These are phyloP conservation scores for Stemphylium vesicarium DNA, from an alignment of 2,329 filamentous ascomycete species.

Conservation along the genomic window DNA sequence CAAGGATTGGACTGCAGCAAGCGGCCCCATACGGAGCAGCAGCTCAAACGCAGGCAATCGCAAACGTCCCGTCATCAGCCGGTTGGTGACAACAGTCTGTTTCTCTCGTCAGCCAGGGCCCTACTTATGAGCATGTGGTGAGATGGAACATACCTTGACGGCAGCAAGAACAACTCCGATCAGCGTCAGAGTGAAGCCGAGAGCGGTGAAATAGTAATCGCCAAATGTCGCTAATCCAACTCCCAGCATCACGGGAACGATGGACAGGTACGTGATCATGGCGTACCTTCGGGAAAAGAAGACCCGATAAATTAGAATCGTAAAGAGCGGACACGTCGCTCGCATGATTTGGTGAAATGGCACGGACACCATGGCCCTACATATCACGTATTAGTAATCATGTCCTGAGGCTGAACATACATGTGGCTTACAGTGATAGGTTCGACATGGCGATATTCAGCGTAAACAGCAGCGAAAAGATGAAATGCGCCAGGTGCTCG, in stretches of 20 bases:
- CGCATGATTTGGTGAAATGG: constrained; percentile 7
- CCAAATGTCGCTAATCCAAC: constrained; percentile 4
- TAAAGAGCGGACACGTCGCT: constrained; percentile 6
- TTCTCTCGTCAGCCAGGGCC: neutral
- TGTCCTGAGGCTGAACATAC: too few species aligned
- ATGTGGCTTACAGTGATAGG: neutral
- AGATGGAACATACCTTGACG: neutral
- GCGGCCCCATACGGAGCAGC: constrained; percentile 6
- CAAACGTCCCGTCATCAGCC: constrained; percentile 6
- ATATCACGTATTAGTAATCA: neutral
- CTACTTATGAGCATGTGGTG: neutral
- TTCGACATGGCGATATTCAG: constrained; percentile 7
- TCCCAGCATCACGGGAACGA: constrained; percentile 5
- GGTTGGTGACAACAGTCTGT: constrained; percentile 7
- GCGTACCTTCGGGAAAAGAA: constrained; percentile 2
- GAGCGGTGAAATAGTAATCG: constrained; percentile 5
- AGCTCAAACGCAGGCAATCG: constrained; percentile 5
- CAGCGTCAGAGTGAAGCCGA: constrained; percentile 3
- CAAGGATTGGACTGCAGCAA: constrained; percentile 7
- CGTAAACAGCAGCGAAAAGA: constrained; percentile 6
- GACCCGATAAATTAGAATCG: constrained; percentile 3
- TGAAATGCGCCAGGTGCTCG: constrained; percentile 2
- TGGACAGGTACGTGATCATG: constrained; percentile 2
- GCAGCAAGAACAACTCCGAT: constrained; percentile 5
- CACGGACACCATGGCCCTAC: constrained; percentile 1